Conservation (phyloP, 2,329 filamentous ascomycete species). For the Exophiala phaeomuriformis region DNA sequence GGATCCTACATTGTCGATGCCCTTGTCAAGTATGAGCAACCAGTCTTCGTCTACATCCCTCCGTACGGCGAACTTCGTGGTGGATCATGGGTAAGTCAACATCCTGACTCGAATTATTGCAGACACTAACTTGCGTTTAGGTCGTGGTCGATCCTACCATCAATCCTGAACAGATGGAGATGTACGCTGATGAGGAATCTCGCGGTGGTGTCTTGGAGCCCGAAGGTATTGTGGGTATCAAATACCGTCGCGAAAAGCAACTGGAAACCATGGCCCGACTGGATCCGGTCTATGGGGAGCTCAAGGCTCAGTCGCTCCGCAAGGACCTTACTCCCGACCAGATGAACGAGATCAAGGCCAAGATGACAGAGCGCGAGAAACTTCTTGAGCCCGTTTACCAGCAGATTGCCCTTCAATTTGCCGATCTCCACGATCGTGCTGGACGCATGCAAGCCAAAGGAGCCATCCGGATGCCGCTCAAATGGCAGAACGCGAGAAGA, state of each 20-base stretch:
- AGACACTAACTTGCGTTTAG: slow-evolving; percentile 35
- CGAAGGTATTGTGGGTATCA: slow-evolving; percentile 97
- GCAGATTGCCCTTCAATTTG: slow-evolving; percentile 94
- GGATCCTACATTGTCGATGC: slow-evolving; percentile 98
- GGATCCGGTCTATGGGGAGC: slow-evolving; percentile 71
- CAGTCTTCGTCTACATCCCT: slow-evolving; percentile 97
- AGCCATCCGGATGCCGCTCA: slow-evolving; percentile 72
- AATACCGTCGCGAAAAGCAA: slow-evolving; percentile 95
- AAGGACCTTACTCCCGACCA: slow-evolving; percentile 64
- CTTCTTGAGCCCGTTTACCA: slow-evolving; percentile 84
- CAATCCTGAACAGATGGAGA: slow-evolving; percentile 94
- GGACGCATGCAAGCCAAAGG: slow-evolving; percentile 98
- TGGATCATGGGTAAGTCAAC: slow-evolving; percentile 72
- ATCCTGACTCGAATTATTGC: slow-evolving; percentile 1
- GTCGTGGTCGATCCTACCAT: slow-evolving; percentile 98
- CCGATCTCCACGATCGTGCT: slow-evolving; percentile 91
- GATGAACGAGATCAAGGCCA: slow-evolving; percentile 67
- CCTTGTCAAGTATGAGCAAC: slow-evolving; percentile 96
- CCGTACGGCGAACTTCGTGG: slow-evolving; percentile 94
- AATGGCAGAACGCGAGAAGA: slow-evolving; percentile 81
- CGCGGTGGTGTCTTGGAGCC: slow-evolving; percentile 96
- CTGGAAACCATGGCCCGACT: slow-evolving; percentile 94
- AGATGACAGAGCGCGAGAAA: slow-evolving; percentile 81
- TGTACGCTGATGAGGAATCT: slow-evolving; percentile 94
- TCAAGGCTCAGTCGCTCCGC: slow-evolving; percentile 70